Evolutionary conservation across 1,284 basidiomycete genomes (phyloP).

Genomic region (Irpex rosettiformis): DNA sequence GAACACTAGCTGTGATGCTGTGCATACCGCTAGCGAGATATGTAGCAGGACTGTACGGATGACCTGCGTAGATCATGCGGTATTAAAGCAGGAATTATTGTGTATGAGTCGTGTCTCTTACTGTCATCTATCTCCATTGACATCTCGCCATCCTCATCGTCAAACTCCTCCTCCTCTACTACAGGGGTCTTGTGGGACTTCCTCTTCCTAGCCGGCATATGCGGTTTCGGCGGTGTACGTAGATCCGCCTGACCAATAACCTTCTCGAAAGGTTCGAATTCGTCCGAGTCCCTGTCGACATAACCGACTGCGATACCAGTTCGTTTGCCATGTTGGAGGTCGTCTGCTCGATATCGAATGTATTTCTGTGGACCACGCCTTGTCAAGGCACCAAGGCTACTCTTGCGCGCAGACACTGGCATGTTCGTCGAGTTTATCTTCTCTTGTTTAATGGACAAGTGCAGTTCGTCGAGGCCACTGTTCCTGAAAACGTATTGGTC

Average conservation of each 20-base stretch:
- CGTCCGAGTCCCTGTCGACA: slow-evolving; percentile 74
- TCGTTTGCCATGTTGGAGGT: slow-evolving; percentile 70
- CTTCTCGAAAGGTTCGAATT: slow-evolving; percentile 80
- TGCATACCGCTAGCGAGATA: slow-evolving; percentile 50
- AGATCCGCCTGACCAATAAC: slow-evolving; percentile 70
- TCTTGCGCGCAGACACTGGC: slow-evolving; percentile 34
- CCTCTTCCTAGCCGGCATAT: slow-evolving; percentile 37
- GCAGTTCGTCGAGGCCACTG: slow-evolving; percentile 1
- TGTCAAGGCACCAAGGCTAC: slow-evolving; percentile 25
- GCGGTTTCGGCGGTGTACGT: slow-evolving; percentile 51
- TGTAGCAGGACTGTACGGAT: slow-evolving; percentile 44
- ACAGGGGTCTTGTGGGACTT: slow-evolving; percentile 33
- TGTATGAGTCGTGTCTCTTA: slow-evolving; percentile 33
- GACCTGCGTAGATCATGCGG: slow-evolving; percentile 16
- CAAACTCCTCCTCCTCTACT: slow-evolving; percentile 23
- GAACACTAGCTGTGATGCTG: slow-evolving; percentile 42
- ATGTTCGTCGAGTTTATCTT: slow-evolving; percentile 16
- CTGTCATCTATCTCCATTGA: slow-evolving; percentile 67
- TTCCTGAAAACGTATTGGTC: background rate
- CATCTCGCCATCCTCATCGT: slow-evolving; percentile 64
- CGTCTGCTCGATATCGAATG: slow-evolving; percentile 71
- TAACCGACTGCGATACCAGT: slow-evolving; percentile 66
- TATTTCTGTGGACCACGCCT: slow-evolving; percentile 46
- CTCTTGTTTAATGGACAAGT: background rate
- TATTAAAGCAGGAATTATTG: slow-evolving; percentile 8